Conservation (phyloP, 2,329 filamentous ascomycete species). For the Penicillium sp. region DNA sequence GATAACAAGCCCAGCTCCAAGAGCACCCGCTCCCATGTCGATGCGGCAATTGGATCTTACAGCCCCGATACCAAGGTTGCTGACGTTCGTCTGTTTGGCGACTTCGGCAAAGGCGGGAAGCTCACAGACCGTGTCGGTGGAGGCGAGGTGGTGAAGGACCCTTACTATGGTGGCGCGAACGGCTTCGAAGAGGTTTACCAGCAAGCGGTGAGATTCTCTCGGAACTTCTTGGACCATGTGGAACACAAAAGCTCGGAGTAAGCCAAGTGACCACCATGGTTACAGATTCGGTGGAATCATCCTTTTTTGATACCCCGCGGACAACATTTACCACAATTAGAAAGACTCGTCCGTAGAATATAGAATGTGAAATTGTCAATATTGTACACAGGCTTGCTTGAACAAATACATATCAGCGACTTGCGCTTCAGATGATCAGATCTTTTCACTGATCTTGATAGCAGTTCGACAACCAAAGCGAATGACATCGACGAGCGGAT, state of each 20-base stretch:
- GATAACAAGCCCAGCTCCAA: constrained; percentile 24
- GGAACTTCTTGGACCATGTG: constrained; percentile 69
- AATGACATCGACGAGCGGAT: constrained; percentile 83
- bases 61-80: constrained; percentile 44
- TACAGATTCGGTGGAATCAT: constrained; percentile 10
- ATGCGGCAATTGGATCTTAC: constrained; percentile 32
- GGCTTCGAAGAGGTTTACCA: constrained; percentile 87
- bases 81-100: constrained; percentile 78
- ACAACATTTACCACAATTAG: constrained; percentile 5
- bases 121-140: constrained; percentile 38
- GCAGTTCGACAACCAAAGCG: constrained; percentile 86
- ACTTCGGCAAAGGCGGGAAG: constrained; percentile 64
- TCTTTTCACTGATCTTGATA: constrained; percentile 74
- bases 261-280: not conserved
- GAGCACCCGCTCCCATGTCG: constrained; percentile 40
- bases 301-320: constrained; percentile 24
- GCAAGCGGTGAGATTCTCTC: constrained; percentile 75
- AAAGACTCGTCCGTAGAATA: constrained; percentile 10
- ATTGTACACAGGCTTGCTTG: constrained; percentile 1
- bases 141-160: constrained; percentile 77
- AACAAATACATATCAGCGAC: not conserved
- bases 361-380: constrained; percentile 1
- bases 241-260: constrained; percentile 27
- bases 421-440: constrained; percentile 30
- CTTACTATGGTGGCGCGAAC: constrained; percentile 84